A percentile compares a stretch with the other conserved stretches of the same genome.
Conservation (phyloP, 2,329 filamentous ascomycete species). For the Sordariomycetes sp. region DNA sequence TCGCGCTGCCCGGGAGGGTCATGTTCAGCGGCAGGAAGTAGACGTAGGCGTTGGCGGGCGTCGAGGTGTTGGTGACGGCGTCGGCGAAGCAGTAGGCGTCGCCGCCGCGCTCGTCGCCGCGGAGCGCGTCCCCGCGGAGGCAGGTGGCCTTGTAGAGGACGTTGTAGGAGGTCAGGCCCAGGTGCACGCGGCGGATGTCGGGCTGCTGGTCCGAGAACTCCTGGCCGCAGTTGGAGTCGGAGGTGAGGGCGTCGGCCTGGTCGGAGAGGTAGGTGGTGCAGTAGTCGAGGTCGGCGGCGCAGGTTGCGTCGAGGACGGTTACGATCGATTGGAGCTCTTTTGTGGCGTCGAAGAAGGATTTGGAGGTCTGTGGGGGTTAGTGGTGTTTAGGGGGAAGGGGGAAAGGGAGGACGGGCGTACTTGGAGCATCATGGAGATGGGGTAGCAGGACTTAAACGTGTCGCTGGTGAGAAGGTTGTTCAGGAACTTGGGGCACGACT, state of each 20-base stretch:
- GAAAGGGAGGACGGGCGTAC: conserved; percentile 26
- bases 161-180: conserved; percentile 66
- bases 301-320: conserved; percentile 68
- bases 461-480: conserved; percentile 51
- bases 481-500: conserved; percentile 58
- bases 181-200: conserved; percentile 62
- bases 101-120: conserved; percentile 45
- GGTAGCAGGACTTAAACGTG: conserved; percentile 65
- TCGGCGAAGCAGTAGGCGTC: conserved; percentile 72
- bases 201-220: conserved; percentile 61
- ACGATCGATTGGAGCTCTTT: conserved; percentile 64
- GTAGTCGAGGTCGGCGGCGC: conserved; percentile 51
- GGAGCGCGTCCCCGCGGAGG: conserved; percentile 37
- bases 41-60: conserved; percentile 62
- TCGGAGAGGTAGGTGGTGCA: conserved; percentile 57
- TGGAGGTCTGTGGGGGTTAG: conserved; percentile 52
- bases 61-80: conserved; percentile 66
- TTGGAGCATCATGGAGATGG: conserved; percentile 74
- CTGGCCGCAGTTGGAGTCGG: conserved; percentile 52
- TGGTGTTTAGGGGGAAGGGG: not conserved
- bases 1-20: conserved; percentile 51
- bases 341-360: conserved; percentile 70
- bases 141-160: conserved; percentile 74
- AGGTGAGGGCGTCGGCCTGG: conserved; percentile 55
- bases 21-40: conserved; percentile 81